phyloP scores from a whole-genome alignment of 2,329 filamentous ascomycete species.

The Aureobasidium sp. region DNA sequence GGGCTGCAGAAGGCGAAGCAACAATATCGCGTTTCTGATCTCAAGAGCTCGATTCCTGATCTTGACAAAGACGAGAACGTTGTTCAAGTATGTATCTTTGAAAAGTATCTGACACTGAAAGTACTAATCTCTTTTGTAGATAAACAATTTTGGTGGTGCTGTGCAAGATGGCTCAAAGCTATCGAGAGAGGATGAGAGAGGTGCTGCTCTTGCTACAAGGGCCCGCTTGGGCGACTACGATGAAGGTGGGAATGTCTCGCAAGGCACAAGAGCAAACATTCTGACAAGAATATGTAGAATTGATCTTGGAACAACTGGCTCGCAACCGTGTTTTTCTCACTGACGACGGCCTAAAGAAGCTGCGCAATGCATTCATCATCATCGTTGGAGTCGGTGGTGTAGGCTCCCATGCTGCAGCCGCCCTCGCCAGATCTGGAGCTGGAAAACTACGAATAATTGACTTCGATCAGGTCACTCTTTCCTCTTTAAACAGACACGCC shows the following conservation, averaged over 20 bases:
- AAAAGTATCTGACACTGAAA: not conserved
- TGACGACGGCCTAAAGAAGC: conserved; percentile 67
- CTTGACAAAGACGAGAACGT: conserved; percentile 43
- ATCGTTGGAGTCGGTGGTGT: conserved; percentile 92
- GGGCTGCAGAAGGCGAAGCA: conserved; percentile 49
- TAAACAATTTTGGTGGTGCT: conserved; percentile 54
- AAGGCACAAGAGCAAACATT: not conserved
- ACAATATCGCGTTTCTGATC: conserved; percentile 46
- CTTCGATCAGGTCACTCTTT: conserved; percentile 95
- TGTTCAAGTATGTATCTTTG: conserved; percentile 36
- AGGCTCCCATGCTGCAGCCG: conserved; percentile 80
- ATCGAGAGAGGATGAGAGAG: conserved; percentile 48
- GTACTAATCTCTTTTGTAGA: conserved; percentile 37
- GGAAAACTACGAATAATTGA: conserved; percentile 83
- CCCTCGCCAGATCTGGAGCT: conserved; percentile 81
- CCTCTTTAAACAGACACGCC: conserved; percentile 90
- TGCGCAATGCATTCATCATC: conserved; percentile 75
- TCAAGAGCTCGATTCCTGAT: conserved; percentile 56
- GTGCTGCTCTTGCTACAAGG: conserved; percentile 49
- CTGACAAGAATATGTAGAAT: conserved; percentile 43
- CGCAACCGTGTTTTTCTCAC: conserved; percentile 87
- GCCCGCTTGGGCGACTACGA: conserved; percentile 58
- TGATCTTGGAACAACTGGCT: conserved; percentile 90
- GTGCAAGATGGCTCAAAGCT: conserved; percentile 32
- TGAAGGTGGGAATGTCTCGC: conserved; percentile 37